Base-by-base conservation (phyloP, 306 rosid genomes). In the Rubus parviflorus region DNA sequence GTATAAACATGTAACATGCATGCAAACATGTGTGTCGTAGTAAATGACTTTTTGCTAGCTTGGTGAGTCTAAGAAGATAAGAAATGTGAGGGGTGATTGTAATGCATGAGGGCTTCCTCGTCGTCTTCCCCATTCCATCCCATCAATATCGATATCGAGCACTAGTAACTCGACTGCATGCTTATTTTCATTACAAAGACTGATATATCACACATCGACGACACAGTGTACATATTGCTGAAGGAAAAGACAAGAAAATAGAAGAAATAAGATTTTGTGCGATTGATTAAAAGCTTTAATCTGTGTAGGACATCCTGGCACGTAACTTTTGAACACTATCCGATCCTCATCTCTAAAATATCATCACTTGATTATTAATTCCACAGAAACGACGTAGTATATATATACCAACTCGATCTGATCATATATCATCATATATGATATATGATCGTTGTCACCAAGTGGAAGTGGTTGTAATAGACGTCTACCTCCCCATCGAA, bases 261-360 rank as follows among this genome's bases (percentile, higher is more conserved):
- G 88, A 92, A 88, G 90, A 87, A 85, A 90, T 65, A 71, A 80
- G 89, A 88, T 90, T 82, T 84, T 79, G 81, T 81, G 65, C 76
- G 43, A 80, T 82, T 84, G 78, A 82, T 74, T 82, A 66, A 77
- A 79, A 79, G 83, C 47, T 47, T 83, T 80, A 16, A 23, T 72
- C 86, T 79, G 80, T 43, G 84, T 85, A 79, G 79, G 82, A 84
- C 88, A 85, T 87, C 76, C 89, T 90, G 90, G 88, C 88, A 92
- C 84, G 87, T 81, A 85, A 84, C 17, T 84, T 84, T 77, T 78
- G 73, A 84, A 79, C 49, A 52, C 38, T 74, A 75, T 79, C n/a
- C n/a, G n/a, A n/a, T n/a, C 74, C 77, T 25, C 62, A 43, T 51
- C 68, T 60, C 46, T 54, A 83, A 68, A 83, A 74, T 65, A 79